These are phyloP conservation scores for Penicillium fimorum DNA, from an alignment of 495 filamentous ascomycete genomes.

Conservation along the genomic window DNA sequence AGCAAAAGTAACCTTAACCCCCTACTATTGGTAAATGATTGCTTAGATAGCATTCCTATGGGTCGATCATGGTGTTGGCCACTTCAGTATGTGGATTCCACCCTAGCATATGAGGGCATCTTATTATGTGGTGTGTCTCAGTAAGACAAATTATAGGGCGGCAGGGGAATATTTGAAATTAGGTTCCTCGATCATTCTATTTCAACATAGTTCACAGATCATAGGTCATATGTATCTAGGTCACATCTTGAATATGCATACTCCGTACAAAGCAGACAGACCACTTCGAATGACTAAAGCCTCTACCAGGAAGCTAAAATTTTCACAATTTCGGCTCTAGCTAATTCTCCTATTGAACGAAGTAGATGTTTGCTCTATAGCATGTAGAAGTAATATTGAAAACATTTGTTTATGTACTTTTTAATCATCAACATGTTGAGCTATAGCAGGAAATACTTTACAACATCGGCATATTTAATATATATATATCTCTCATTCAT, in stretches of 20 bases:
- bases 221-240: neutral
- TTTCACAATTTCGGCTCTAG: neutral
- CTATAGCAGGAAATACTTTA: no score
- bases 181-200: neutral
- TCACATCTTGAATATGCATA: neutral
- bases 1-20: neutral
- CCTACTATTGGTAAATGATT: slow-evolving; percentile 13
- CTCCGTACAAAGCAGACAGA: no score
- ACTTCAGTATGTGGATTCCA: neutral
- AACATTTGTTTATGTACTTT: neutral
- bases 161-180: neutral
- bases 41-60: neutral
- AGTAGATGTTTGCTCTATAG: neutral
- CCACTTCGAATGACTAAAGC: neutral
- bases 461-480: no score
- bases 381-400: neutral
- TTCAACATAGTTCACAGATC: neutral
- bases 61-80: neutral
- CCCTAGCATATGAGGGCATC: neutral
- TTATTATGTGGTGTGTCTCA: neutral
- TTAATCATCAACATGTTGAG: neutral
- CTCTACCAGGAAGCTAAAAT: neutral
- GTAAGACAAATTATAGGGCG: neutral
- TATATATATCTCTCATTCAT: no score
- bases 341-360: neutral